Evolutionary conservation across 129 eudicot species (phyloP), one percentile per base, ranked within the genome.

Genomic region (Lactuca sativa): DNA sequence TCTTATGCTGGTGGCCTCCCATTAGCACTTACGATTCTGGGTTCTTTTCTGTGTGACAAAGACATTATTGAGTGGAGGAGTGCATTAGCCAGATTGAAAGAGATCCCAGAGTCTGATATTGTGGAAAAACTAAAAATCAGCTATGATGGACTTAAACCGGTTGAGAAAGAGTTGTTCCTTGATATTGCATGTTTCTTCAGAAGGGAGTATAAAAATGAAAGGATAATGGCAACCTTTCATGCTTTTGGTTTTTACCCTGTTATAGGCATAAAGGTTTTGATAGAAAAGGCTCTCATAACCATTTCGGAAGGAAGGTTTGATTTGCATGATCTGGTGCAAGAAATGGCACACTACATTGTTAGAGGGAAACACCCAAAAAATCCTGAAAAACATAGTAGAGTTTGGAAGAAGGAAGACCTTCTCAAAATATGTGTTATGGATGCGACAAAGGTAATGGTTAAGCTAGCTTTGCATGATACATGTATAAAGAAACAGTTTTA

Each of bases 271-370:
- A 25, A 25, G 30, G 30, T 25, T 25, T 25, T 25, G 30, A 25
- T 25, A 25, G 30, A 25, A 25, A 25, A 25, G 30, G 30, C 30
- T 25, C 30, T 25, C 2, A 25, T 25, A 25, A 25, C 30, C 1
- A 1, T 25, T 25, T 25, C 30, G 2, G 2, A 25, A 0, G 30
- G 30, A 25, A 1, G 1, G 1, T 25, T 25, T 25, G 30, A 25
- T 25, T 0, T 25, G 30, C 30, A 25, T 61, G 56, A 69, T 62
- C 0, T 76, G 75, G 34, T 76, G 10, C 61, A 43, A 61, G 71
- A 76, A 55, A 61, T 69, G 75, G 76, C 71, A 47, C 67, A 59
- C 41, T 72, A 62, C 67, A 69, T 76, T 4, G 76, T 76, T 52
- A 65, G 52, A 66, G 59, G 61, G 57, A 40, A 69, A 61, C 11